Percentiles rank a stretch among this genome's conserved stretches.
phyloP scores from a whole-genome alignment of 192 early-diverging fungal genomes.

The Cetraspora pellucida region DNA sequence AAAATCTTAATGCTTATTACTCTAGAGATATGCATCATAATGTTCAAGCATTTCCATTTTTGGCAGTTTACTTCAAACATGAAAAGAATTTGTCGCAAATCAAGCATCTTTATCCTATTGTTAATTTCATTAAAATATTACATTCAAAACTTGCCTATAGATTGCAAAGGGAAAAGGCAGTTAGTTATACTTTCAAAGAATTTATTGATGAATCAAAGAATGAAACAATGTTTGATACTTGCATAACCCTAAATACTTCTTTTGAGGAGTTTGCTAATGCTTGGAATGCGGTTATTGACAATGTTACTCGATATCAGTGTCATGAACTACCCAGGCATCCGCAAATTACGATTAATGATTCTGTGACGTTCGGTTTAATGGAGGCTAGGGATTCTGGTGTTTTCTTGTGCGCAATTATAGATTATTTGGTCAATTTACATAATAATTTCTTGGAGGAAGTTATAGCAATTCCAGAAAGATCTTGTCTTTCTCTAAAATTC shows the following conservation, averaged over 20 bases:
- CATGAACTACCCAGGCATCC: neutral
- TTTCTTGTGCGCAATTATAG: slow-evolving; percentile 16
- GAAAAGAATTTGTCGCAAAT: slow-evolving; percentile 8
- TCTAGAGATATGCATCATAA: neutral
- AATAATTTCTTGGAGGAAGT: slow-evolving; percentile 26
- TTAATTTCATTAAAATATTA: slow-evolving; percentile 26
- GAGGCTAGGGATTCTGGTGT: slow-evolving; percentile 1
- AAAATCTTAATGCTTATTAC: slow-evolving; percentile 19
- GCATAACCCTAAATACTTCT: neutral
- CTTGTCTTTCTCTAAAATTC: slow-evolving; percentile 12
- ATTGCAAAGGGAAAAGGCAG: neutral
- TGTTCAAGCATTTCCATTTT: slow-evolving; percentile 12
- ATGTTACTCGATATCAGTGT: neutral
- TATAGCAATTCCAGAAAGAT: neutral
- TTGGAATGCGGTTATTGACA: slow-evolving; percentile 13
- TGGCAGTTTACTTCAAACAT: slow-evolving; percentile 29
- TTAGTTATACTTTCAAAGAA: neutral
- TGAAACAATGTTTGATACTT: neutral
- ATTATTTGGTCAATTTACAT: slow-evolving; percentile 27
- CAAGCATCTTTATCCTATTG: slow-evolving; percentile 15
- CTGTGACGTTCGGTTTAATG: slow-evolving; percentile 15
- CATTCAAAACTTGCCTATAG: slow-evolving; percentile 18
- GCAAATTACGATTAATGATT: neutral
- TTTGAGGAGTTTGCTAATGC: slow-evolving; percentile 13
- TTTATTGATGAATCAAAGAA: slow-evolving; percentile 9